These are phyloP conservation scores for Rhizopus delemar DNA, from an alignment of 371 early-diverging fungal genomes.

Conservation along the genomic window DNA sequence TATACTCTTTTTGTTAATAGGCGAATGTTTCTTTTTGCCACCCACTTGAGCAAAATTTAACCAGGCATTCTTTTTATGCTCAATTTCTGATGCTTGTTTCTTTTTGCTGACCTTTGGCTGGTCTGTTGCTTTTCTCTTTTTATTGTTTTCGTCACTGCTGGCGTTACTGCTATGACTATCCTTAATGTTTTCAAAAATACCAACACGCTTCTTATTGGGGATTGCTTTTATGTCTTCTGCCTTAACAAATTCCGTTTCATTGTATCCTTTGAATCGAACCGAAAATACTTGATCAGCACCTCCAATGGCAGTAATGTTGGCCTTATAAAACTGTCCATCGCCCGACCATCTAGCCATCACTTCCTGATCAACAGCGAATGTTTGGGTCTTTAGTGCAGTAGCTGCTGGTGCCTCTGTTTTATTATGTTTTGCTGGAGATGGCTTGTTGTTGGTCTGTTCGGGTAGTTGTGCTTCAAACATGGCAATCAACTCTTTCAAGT, in stretches of 20 bases:
- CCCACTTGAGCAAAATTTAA: constrained; percentile 68
- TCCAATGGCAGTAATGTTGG: constrained; percentile 67
- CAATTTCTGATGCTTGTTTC: constrained; percentile 66
- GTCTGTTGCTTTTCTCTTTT: constrained; percentile 30
- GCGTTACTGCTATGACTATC: constrained; percentile 2
- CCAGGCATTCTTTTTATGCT: constrained; percentile 80
- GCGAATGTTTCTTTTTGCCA: constrained; percentile 45
- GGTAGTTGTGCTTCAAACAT: constrained; percentile 51
- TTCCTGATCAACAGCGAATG: constrained; percentile 58
- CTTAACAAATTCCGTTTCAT: constrained; percentile 55
- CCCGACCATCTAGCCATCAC: constrained; percentile 68
- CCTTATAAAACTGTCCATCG: constrained; percentile 76
- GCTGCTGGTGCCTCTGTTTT: constrained; percentile 4
- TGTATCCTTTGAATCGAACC: constrained; percentile 69
- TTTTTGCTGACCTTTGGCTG: constrained; percentile 47
- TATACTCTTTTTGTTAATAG: constrained; percentile 69
- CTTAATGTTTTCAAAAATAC: constrained; percentile 47
- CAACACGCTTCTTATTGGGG: constrained; percentile 38
- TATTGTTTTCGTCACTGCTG: constrained; percentile 2
- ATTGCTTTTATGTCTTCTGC: constrained; percentile 60
- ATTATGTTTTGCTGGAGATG: constrained; percentile 12
- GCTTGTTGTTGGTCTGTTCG: constrained; percentile 13
- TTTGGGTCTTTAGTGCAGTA: constrained; percentile 33
- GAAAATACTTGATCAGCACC: constrained; percentile 66
- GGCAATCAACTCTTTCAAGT: constrained; percentile 72